Evolutionary conservation across 2,329 filamentous ascomycete genomes (phyloP), one percentile per base, ranked within the genome.

Genomic region (Dothideomycetidae sp.): DNA sequence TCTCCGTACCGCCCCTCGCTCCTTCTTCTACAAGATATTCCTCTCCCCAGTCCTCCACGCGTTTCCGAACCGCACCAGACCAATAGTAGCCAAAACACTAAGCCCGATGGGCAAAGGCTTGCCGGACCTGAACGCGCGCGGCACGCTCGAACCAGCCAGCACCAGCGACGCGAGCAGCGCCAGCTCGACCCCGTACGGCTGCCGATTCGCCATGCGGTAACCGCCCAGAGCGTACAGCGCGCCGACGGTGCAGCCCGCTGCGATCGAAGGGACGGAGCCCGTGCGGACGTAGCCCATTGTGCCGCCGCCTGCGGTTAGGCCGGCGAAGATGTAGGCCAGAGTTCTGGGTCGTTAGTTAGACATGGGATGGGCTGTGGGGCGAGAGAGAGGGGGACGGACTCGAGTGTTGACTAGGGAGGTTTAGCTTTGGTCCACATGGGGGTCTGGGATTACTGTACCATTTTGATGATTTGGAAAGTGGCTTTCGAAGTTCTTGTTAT

Each of bases 81-180:
- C 88, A 56, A 82, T 83, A 7, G 75, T 64, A 10, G 88, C 84
- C 52, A 96, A 54, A 33, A 85, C 53, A 53, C 82, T 88, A 53
- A 98, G 63, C 9, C 78, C 73, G 39, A 81, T 68, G 1, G 90
- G 88, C 36, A 98, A 72, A 1, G 83, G 81, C 70, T 96, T 98
- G 49, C 71, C 68, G 29, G 77, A 71, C 57, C 76, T 82, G 52
- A 98, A 75, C 3, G 85, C 90, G 36, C 90, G 72, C 10, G 90
- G 90, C 42, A 96, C 78, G 2, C 82, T 80, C 29, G 81, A 81
- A 13, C 84, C 85, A 2, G 71, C 88, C 23, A 98, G 70, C 16
- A 96, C 63, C n/a, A 84, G 52, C 1, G 83, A 93, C 3, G 90
- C 90, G 30, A 94, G 67, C 7, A 98, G 70, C n/a, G 80, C 82